Evolutionary conservation across 257 asterid species (phyloP), one percentile per base, ranked within the genome.

Genomic region (Handroanthus guayacan): DNA sequence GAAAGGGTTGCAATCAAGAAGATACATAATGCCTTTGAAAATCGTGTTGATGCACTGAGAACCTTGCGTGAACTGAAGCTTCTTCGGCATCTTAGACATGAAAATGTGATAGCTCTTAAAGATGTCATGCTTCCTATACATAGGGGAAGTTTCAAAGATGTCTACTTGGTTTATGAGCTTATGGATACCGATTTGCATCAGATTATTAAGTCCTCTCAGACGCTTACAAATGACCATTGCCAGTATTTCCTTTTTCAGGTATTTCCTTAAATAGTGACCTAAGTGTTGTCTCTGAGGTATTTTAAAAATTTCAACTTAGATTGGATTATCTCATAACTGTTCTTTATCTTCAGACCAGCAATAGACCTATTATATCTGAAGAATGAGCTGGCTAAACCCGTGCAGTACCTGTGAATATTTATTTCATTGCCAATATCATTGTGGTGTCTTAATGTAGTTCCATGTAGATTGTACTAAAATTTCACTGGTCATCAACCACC

Each of bases 141-240:
- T 5, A 84, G 83, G 83, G 89, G 84, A 70, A 84, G 89, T 71
- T 88, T 88, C 82, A 88, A 88, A 56, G 93, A 88, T 1, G 89
- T 88, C 10, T 88, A 88, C 72, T 75, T 88, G 87, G 93, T 86
- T 72, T 88, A 86, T 67, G 93, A 88, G 82, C 89, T 88, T 47
- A 88, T 88, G 92, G 92, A 88, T 54, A 88, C 92, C 0, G 90
- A 88, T 73, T 80, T 88, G 79, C 93, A 88, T 76, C 93, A 88
- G 83, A 88, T 88, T 31, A 83, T 88, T 70, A 86, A 86, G 83
- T 86, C 91, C 48, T 84, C 91, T 25, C 93, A 88, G 71, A 48
- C 87, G 34, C 89, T 88, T 17, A 17, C 93, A 3, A 86, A 88
- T 62, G 91, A 88, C 73, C 93, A 88, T 74, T 88, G 91, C 87